Conservation (phyloP, 495 filamentous ascomycete genomes). For the Elaphomyces granulatus region DNA sequence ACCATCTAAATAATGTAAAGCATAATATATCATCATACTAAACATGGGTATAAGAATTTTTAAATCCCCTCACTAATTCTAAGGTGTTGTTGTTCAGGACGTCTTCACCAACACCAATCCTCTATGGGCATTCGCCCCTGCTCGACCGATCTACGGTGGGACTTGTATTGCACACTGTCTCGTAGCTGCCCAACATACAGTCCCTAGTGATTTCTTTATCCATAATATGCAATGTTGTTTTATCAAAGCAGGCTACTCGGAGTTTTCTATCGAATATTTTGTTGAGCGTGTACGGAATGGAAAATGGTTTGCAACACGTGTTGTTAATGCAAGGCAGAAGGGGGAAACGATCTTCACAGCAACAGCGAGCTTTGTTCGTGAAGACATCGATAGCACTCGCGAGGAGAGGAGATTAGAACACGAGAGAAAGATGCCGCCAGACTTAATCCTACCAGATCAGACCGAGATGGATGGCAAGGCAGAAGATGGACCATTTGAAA, state of each 20-base stretch:
- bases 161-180: slow-evolving; percentile 87
- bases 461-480: slow-evolving; percentile 9
- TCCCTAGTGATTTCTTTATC: slow-evolving; percentile 61
- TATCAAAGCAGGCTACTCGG: slow-evolving; percentile 72
- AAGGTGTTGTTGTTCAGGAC: no score
- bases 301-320: slow-evolving; percentile 82
- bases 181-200: slow-evolving; percentile 73
- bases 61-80: no score
- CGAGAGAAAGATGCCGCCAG: slow-evolving; percentile 5
- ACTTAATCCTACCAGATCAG: slow-evolving; percentile 16
- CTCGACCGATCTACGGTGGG: slow-evolving; percentile 87
- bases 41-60: no score
- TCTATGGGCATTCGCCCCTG: slow-evolving; percentile 80
- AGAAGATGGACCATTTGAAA: slow-evolving; percentile 29
- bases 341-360: slow-evolving; percentile 91
- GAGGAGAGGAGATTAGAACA: slow-evolving; percentile 8
- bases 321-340: slow-evolving; percentile 81
- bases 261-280: slow-evolving; percentile 79
- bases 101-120: slow-evolving; percentile 88
- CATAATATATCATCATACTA: no score
- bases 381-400: slow-evolving; percentile 44
- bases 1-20: no score
- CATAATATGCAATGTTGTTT: slow-evolving; percentile 99
- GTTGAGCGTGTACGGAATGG: slow-evolving; percentile 88
- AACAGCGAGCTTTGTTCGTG: slow-evolving; percentile 72